Evolutionary conservation across 2,329 filamentous ascomycete genomes (phyloP).

Genomic region (Pseudogymnoascus sp.): DNA sequence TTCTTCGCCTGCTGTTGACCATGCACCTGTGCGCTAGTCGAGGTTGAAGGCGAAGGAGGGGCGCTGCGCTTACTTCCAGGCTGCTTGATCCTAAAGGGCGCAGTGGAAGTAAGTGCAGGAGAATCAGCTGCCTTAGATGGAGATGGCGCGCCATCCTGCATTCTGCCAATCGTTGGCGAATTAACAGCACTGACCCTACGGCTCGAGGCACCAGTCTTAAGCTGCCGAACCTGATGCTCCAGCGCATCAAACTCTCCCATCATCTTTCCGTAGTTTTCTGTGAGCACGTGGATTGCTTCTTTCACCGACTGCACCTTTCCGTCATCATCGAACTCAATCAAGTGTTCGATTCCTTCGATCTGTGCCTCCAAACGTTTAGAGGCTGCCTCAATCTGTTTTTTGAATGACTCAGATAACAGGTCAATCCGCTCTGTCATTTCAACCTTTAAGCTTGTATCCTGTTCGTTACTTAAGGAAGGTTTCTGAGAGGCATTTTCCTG

Average conservation of each 20-base stretch:
- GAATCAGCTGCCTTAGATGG: not conserved
- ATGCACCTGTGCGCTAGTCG: not conserved
- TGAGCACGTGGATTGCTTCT: not conserved
- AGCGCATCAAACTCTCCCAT: not conserved
- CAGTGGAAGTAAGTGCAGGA: not conserved
- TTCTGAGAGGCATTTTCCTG: not conserved
- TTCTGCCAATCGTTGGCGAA: not conserved
- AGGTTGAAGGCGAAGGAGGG: not conserved
- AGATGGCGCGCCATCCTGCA: not conserved
- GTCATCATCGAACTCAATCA: not conserved
- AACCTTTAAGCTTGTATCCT: not conserved
- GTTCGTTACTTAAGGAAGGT: not conserved
- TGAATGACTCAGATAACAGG: not conserved
- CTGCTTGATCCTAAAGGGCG: not conserved
- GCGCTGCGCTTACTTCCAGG: not conserved
- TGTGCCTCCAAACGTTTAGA: not conserved
- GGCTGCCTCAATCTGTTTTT: not conserved
- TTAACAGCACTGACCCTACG: not conserved
- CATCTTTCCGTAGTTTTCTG: not conserved
- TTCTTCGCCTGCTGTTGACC: not conserved
- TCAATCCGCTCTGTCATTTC: not conserved
- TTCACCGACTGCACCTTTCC: conserved; percentile 1
- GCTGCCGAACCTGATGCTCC: not conserved
- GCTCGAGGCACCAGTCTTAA: not conserved
- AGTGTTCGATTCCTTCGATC: not conserved